These are phyloP conservation scores for Wallemia mellicola DNA, from an alignment of 1,284 basidiomycete genomes.

Conservation along the genomic window DNA sequence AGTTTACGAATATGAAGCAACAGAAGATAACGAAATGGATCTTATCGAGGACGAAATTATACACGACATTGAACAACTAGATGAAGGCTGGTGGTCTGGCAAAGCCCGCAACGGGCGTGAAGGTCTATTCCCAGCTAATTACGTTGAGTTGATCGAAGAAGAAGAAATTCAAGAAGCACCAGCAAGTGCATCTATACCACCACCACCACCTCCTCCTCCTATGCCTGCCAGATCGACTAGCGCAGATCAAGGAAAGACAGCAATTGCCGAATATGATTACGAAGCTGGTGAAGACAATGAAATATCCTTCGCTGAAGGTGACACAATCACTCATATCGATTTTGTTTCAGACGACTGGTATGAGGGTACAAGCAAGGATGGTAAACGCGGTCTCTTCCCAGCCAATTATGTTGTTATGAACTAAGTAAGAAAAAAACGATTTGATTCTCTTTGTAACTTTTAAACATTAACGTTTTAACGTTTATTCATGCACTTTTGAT, in stretches of 20 bases:
- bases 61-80: constrained; percentile 37
- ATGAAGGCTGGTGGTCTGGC: constrained; percentile 38
- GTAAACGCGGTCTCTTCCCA: constrained; percentile 49
- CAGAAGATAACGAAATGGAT: constrained; percentile 56
- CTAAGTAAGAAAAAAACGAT: constrained; percentile 3
- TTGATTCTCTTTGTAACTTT: too few relatives aligned
- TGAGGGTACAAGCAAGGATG: constrained; percentile 34
- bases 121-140: constrained; percentile 60
- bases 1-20: constrained; percentile 44
- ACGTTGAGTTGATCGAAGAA: constrained; percentile 36
- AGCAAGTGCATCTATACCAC: not conserved
- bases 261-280: constrained; percentile 24
- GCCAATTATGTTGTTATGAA: constrained; percentile 21
- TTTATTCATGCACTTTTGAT: too few relatives aligned
- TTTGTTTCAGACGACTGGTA: constrained; percentile 56
- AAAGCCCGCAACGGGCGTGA: constrained; percentile 29
- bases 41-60: constrained; percentile 53
- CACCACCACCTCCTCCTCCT: constrained; percentile 11
- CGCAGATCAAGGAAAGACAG: constrained; percentile 9
- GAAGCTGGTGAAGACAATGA: constrained; percentile 70
- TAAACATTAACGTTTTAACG: too few relatives aligned
- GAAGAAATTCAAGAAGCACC: constrained; percentile 4
- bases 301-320: constrained; percentile 50
- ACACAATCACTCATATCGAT: constrained; percentile 38
- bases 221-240: constrained; percentile 20